Evolutionary conservation across 108 stramenopile species (phyloP), one percentile per base, ranked within the genome.

Genomic region (Pseudonitzschia multiseries): DNA sequence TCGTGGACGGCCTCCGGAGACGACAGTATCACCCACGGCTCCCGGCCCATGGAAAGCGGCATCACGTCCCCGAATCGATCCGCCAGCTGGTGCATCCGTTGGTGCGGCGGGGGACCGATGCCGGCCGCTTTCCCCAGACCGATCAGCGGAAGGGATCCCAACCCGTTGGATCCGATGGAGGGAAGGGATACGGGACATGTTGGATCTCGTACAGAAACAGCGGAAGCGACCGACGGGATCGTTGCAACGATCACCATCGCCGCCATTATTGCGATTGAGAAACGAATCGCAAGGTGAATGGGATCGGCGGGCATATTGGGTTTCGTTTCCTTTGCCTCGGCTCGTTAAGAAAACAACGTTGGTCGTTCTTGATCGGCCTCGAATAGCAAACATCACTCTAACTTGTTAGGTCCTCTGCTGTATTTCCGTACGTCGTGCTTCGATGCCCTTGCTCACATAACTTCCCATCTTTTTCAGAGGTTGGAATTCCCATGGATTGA

Each of bases 91-190:
- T 62, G 33, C 61, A 62, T 62, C 14, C 61, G 61, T 17, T 40
- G 27, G 61, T 62, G 61, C 10, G 61, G 61, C 4, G 61, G 61
- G 15, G 61, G 61, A 0, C 61, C 61, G 61, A 62, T 62, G 13
- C 61, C 61, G 13, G n/a, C 33, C 32, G 61, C 61, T 18, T 62
- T 62, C 2, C 61, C 61, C 9, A 62, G 4, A 5, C 61, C 61
- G 13, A 62, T 62, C 61, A 62, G n/a, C n/a, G 61, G 61, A 40
- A 62, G 61, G 1, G 61, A 62, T 40, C 61, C 61, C 9, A 62
- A 17, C 0, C 61, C 36, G 31, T 33, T 62, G 33, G 61, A 62
- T 28, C 27, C 31, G 17, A 62, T 29, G 12, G 29, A 33, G 36
- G 61, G 61, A 9, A 62, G 0, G 32, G 61, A 40, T 0, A 28